These are phyloP conservation scores for Pugionium dolabratum DNA, from an alignment of 345 rosid species.

Conservation along the genomic window DNA sequence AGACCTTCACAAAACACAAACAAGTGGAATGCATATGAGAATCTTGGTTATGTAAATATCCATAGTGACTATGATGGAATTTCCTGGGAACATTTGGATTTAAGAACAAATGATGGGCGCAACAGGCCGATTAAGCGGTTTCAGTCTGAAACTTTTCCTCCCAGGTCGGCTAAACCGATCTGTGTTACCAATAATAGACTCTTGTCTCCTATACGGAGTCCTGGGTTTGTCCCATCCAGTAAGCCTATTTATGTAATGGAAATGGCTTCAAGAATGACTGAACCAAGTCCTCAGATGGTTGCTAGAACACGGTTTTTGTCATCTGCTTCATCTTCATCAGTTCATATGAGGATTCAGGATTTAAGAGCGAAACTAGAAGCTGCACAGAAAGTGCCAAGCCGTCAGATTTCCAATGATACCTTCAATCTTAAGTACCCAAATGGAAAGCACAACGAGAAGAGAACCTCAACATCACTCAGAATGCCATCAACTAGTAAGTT, in stretches of 20 bases:
- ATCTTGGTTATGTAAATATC: conserved; percentile 39
- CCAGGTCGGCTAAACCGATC: conserved; percentile 71
- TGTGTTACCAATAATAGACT: conserved; percentile 61
- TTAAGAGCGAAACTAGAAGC: conserved; percentile 78
- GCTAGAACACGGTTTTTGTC: conserved; percentile 48
- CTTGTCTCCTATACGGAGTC: conserved; percentile 74
- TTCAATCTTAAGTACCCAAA: conserved; percentile 35
- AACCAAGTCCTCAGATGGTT: conserved; percentile 57
- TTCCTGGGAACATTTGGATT: conserved; percentile 43
- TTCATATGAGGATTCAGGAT: conserved; percentile 72
- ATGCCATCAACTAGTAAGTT: conserved; percentile 33
- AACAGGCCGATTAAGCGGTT: conserved; percentile 66
- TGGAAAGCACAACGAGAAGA: conserved; percentile 48
- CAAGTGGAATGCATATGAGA: neutral
- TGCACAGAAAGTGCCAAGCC: conserved; percentile 50
- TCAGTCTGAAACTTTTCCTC: conserved; percentile 77
- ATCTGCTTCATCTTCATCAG: conserved; percentile 53
- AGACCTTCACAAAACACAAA: conserved; percentile 38
- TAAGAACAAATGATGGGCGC: conserved; percentile 46
- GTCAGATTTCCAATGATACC: conserved; percentile 43
- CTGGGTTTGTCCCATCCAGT: conserved; percentile 54
- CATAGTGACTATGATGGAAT: conserved; percentile 44
- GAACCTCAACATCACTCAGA: conserved; percentile 21
- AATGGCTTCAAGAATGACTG: conserved; percentile 83
- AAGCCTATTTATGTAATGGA: conserved; percentile 67